phyloP scores from a whole-genome alignment of 169 alveolate species.

The Plasmodium inui region DNA sequence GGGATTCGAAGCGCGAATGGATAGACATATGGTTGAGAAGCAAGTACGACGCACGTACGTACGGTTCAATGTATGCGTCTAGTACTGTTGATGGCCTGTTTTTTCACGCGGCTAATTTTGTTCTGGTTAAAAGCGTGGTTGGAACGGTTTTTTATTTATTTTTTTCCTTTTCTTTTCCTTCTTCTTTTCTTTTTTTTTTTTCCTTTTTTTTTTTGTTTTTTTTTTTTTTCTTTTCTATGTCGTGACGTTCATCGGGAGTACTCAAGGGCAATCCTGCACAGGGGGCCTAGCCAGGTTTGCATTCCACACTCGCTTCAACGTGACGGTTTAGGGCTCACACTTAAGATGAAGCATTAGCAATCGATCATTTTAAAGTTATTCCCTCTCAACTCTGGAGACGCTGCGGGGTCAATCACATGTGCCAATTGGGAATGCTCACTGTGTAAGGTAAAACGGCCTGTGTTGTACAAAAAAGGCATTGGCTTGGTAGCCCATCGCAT shows the following conservation, averaged over 20 bases:
- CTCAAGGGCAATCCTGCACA: background rate
- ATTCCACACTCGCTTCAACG: background rate
- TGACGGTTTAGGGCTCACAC: background rate
- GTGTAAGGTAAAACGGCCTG: background rate
- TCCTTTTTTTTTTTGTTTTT: no score
- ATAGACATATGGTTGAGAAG: background rate
- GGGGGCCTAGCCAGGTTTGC: background rate
- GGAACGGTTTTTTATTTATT: background rate
- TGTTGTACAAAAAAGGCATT: background rate
- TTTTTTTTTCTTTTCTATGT: no score
- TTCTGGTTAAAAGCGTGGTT: background rate
- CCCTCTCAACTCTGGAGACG: background rate
- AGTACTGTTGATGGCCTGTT: background rate
- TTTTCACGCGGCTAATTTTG: background rate
- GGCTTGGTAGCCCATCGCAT: background rate
- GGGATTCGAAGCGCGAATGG: background rate
- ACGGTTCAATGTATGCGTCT: background rate
- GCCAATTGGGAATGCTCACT: background rate
- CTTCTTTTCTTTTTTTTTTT: no score
- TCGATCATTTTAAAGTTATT: no score
- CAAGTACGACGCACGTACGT: background rate
- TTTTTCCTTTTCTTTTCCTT: no score
- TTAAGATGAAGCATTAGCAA: background rate
- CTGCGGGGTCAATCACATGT: background rate
- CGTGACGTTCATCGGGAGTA: background rate